phyloP scores from a whole-genome alignment of 2,329 filamentous ascomycete species.

The Teratosphaeria destructans region DNA sequence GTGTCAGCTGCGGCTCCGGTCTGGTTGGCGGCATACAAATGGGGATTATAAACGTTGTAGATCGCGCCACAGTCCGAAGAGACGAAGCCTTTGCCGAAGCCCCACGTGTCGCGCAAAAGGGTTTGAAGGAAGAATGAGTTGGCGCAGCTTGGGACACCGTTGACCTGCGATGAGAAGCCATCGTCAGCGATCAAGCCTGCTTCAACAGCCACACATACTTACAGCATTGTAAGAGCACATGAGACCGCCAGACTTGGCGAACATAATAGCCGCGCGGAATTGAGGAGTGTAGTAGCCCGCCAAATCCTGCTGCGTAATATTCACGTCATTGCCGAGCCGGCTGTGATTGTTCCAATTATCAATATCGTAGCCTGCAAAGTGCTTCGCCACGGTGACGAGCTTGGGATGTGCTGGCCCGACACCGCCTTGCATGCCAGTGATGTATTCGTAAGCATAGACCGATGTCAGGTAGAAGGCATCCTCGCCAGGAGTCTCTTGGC shows the following conservation, averaged over 20 bases:
- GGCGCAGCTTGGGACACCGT: slow-evolving; percentile 47
- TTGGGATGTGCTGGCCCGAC: slow-evolving; percentile 19
- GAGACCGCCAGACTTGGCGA: slow-evolving; percentile 33
- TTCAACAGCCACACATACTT: background rate
- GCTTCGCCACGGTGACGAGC: slow-evolving; percentile 32
- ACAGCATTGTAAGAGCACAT: slow-evolving; percentile 51
- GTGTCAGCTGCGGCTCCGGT: slow-evolving; percentile 30
- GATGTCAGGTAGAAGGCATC: slow-evolving; percentile 8
- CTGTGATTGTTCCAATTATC: slow-evolving; percentile 9
- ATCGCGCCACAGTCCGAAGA: slow-evolving; percentile 54
- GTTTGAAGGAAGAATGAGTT: slow-evolving; percentile 50
- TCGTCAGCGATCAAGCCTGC: background rate
- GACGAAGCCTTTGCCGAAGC: slow-evolving; percentile 47
- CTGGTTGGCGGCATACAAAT: slow-evolving; percentile 12
- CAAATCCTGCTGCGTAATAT: slow-evolving; percentile 46
- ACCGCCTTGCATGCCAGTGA: slow-evolving; percentile 18
- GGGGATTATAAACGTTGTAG: slow-evolving; percentile 28
- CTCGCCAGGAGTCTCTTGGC: slow-evolving; percentile 31
- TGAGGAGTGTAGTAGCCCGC: slow-evolving; percentile 55
- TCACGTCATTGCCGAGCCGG: slow-evolving; percentile 42
- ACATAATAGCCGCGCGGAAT: slow-evolving; percentile 42
- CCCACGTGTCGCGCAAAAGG: slow-evolving; percentile 52
- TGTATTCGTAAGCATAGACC: slow-evolving; percentile 19
- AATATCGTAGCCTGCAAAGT: slow-evolving; percentile 27
- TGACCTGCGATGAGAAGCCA: slow-evolving; percentile 7